Conservation (phyloP, 148 eudicot genomes). For the Camellia japonica region DNA sequence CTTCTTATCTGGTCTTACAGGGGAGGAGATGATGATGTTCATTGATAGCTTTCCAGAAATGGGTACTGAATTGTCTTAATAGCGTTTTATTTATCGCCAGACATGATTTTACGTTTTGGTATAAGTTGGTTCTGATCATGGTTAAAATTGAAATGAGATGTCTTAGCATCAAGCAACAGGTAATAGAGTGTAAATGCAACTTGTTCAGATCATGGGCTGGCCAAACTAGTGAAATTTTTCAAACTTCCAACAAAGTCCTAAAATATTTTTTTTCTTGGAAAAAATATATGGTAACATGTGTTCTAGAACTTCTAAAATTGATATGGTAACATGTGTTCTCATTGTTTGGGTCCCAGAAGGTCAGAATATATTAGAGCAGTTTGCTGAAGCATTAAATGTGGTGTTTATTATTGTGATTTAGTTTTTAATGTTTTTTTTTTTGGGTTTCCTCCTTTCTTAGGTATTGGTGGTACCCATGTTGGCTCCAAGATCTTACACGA, state of each 20-base stretch:
- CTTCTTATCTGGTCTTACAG: constrained; percentile 89
- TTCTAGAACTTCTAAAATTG: background rate
- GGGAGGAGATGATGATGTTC: constrained; percentile 99
- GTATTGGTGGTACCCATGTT: no score
- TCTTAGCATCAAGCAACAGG: background rate
- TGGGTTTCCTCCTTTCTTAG: no score
- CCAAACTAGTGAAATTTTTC: background rate
- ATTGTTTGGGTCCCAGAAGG: no score
- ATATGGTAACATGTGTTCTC: no score
- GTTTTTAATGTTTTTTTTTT: no score
- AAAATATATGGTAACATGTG: background rate
- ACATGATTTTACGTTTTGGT: background rate
- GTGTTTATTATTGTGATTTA: no score
- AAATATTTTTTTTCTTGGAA: background rate
- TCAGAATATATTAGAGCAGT: no score
- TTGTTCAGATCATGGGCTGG: background rate
- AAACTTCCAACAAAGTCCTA: background rate
- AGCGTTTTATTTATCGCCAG: background rate
- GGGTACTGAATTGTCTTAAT: constrained; percentile 39
- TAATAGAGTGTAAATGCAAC: no score
- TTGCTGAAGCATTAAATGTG: no score
- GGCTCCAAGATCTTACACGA: no score
- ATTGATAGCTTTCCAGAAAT: constrained; percentile 77
- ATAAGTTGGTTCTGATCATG: background rate
- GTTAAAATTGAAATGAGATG: background rate